Evolutionary conservation across 768 basidiomycete genomes (phyloP).

Genomic region (Pisolithus sp.): DNA sequence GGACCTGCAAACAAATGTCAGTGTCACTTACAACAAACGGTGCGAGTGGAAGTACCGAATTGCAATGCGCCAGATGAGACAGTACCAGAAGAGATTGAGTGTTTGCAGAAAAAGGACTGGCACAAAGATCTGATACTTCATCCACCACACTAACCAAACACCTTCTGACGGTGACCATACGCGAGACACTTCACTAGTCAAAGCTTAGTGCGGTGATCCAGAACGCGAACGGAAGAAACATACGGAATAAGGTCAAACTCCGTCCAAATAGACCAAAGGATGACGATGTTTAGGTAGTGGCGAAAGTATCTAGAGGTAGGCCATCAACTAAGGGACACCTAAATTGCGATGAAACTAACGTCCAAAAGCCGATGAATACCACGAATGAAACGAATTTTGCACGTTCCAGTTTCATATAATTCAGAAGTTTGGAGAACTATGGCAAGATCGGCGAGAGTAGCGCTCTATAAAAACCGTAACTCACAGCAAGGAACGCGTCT

Average conservation of each 20-base stretch:
- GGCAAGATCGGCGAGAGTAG: background rate
- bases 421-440: constrained; percentile 79
- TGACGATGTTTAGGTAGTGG: constrained; percentile 81
- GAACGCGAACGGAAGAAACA: constrained; percentile 22
- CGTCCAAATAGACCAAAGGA: constrained; percentile 82
- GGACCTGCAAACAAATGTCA: constrained; percentile 38
- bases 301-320: constrained; percentile 71
- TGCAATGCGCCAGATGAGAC: constrained; percentile 72
- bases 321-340: background rate
- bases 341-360: constrained; percentile 44
- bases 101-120: constrained; percentile 71
- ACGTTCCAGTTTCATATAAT: constrained; percentile 71
- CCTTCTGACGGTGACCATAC: constrained; percentile 58
- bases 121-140: constrained; percentile 73
- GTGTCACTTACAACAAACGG: constrained; percentile 2
- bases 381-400: constrained; percentile 59
- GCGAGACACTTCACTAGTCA: constrained; percentile 44
- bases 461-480: constrained; percentile 18
- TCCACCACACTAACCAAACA: constrained; percentile 68
- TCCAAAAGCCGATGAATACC: constrained; percentile 69
- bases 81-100: constrained; percentile 93
- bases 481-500: constrained; percentile 78
- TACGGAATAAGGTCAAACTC: constrained; percentile 75
- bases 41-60: constrained; percentile 46
- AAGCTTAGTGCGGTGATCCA: constrained; percentile 2